Evolutionary conservation across 2,329 filamentous ascomycete genomes (phyloP).

Genomic region (Peltaster fructicola): DNA sequence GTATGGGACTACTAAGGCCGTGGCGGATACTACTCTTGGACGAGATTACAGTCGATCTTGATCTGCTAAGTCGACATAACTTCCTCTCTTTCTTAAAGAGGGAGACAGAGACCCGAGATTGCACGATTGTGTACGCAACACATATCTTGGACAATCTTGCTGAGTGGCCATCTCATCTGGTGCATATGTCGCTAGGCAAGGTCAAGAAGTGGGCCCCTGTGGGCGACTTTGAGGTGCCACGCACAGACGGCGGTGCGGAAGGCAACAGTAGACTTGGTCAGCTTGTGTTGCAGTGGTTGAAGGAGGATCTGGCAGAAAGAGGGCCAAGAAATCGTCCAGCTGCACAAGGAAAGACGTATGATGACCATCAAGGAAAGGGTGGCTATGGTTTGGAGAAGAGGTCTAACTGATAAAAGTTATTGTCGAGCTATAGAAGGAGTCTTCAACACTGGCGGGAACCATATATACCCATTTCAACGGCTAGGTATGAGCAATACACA

Average conservation of each 20-base stretch:
- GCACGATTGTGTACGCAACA: conserved; percentile 92
- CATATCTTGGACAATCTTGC: conserved; percentile 93
- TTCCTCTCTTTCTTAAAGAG: conserved; percentile 73
- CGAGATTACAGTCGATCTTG: conserved; percentile 92
- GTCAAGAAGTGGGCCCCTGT: conserved; percentile 75
- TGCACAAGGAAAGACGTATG: conserved; percentile 49
- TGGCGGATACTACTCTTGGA: conserved; percentile 86
- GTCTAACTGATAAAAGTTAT: conserved; percentile 4
- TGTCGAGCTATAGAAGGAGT: too few species aligned
- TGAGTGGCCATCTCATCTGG: conserved; percentile 85
- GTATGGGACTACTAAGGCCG: conserved; percentile 83
- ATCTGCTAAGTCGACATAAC: conserved; percentile 66
- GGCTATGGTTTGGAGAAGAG: conserved; percentile 44
- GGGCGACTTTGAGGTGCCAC: conserved; percentile 45
- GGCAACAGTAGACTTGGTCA: conserved; percentile 78
- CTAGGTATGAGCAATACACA: too few species aligned
- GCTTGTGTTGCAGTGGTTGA: conserved; percentile 74
- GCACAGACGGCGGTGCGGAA: conserved; percentile 27
- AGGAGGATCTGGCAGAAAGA: conserved; percentile 57
- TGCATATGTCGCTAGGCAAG: conserved; percentile 81
- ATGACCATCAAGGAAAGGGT: conserved; percentile 39
- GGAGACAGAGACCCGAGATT: conserved; percentile 67
- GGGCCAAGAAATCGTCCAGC: conserved; percentile 52
- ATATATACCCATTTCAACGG: too few species aligned
- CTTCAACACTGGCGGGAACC: too few species aligned